Conservation (phyloP, 345 rosid species). For the Gossypium stocksii region DNA sequence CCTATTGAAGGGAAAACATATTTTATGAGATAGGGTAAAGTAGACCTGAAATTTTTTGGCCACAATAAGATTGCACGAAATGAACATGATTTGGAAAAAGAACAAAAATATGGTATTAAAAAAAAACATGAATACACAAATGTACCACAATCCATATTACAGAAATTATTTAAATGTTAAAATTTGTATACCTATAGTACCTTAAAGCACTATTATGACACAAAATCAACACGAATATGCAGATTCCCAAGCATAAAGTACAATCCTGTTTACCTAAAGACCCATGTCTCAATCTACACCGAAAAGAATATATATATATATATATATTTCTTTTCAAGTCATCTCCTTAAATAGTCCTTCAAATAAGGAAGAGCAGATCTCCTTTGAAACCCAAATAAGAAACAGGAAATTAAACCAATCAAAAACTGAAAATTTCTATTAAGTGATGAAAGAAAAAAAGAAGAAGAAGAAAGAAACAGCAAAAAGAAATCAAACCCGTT, state of each 20-base stretch:
- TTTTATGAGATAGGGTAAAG: neutral
- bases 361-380: neutral
- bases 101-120: neutral
- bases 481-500: constrained; percentile 10
- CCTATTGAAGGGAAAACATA: neutral
- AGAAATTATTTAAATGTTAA: neutral
- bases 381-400: neutral
- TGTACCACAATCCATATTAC: neutral
- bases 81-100: neutral
- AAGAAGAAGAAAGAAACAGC: neutral
- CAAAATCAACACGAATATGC: neutral
- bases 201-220: neutral
- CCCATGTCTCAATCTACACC: neutral
- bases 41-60: neutral
- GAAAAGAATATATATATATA: neutral
- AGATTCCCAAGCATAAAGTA: neutral
- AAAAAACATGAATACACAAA: neutral
- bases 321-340: neutral
- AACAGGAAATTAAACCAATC: constrained; percentile 1
- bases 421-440: neutral
- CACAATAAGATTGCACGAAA: neutral
- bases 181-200: neutral
- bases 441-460: neutral
- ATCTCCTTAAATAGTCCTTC: neutral
- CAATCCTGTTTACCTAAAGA: neutral